A percentile compares a stretch with the other conserved stretches of the same genome.
Conservation (phyloP, 164 flowering plant species). For the Protea cynaroides region DNA sequence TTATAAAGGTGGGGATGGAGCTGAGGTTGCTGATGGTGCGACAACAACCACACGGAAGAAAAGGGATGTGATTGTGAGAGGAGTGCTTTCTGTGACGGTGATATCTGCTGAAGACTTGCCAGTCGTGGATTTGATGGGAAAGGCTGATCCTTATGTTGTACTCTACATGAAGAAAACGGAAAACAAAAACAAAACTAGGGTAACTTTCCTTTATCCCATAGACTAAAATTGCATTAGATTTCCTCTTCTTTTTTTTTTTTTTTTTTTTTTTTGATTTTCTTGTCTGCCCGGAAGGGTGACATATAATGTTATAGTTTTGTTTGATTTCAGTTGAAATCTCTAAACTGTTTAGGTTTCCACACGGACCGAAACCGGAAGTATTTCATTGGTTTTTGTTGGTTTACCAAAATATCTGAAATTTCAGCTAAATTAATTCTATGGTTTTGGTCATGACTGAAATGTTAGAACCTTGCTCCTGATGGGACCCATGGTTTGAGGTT, state of each 20-base stretch:
- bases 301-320: neutral
- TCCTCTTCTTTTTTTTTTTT: constrained; percentile 2
- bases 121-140: constrained; percentile 74
- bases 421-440: too few relatives aligned
- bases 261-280: neutral
- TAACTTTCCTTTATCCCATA: constrained; percentile 17
- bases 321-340: neutral
- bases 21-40: constrained; percentile 35
- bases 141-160: constrained; percentile 87
- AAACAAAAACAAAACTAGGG: constrained; percentile 74
- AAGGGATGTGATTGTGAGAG: constrained; percentile 79
- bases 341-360: too few relatives aligned
- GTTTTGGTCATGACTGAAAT: too few relatives aligned
- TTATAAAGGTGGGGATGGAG: constrained; percentile 63
- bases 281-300: neutral
- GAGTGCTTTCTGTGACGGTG: constrained; percentile 87
- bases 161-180: constrained; percentile 76
- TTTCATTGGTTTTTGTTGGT: too few relatives aligned
- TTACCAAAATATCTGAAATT: too few relatives aligned
- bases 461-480: too few relatives aligned
- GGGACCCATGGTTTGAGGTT: neutral
- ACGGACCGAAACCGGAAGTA: too few relatives aligned
- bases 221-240: neutral
- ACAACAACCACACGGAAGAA: constrained; percentile 32
- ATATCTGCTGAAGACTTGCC: constrained; percentile 92